Base-by-base conservation (phyloP, 139 green algal species). In the Chlamydomonas schloesseri region DNA sequence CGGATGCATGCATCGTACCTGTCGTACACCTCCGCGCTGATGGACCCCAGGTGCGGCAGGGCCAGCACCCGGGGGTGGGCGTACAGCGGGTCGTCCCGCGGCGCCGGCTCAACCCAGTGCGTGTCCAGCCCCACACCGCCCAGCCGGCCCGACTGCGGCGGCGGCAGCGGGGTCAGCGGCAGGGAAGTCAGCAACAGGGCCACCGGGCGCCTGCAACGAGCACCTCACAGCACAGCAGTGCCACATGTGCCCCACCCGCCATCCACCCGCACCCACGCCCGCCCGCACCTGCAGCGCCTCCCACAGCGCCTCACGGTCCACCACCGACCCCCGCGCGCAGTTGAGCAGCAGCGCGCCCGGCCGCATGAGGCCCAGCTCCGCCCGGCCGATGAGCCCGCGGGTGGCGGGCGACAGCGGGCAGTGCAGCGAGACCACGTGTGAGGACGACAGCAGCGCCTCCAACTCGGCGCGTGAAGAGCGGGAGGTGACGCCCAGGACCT, bases 61-160 rank as follows among this genome's bases (percentile, higher is more conserved):
- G 90, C 88, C 53, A 94, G 76, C 47, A 96, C 90, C 64, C 83
- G 86, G 14, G 87, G 87, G 78, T 93, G 81, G 69, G 68, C 76
- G 73, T 92, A 93, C 53, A 95, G 82, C 18, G 79, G 62, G 34
- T 95, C 89, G 28, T 84, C 24, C 24, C 80, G 85, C 46, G 94
- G 89, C 42, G 88, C 88, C 29, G 93, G 93, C 78, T 95, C 92
- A 69, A 83, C 77, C 88, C 87, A 93, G 53, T 93, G 87, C 20
- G 91, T 91, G 68, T 95, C 93, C 53, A 95, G 80, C 21, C 93
- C 93, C 36, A 91, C 89, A 29, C 93, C 93, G 9, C 65, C 90
- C 14, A 94, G 77, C 20, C 84, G 74, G 0, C 88, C 81, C 64
- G 47, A 26, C 68, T 71, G 64, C 64, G 34, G 8, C 2, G 8